These are phyloP conservation scores for Jaltomata sinuosa DNA, from an alignment of 257 asterid genomes.

Conservation along the genomic window DNA sequence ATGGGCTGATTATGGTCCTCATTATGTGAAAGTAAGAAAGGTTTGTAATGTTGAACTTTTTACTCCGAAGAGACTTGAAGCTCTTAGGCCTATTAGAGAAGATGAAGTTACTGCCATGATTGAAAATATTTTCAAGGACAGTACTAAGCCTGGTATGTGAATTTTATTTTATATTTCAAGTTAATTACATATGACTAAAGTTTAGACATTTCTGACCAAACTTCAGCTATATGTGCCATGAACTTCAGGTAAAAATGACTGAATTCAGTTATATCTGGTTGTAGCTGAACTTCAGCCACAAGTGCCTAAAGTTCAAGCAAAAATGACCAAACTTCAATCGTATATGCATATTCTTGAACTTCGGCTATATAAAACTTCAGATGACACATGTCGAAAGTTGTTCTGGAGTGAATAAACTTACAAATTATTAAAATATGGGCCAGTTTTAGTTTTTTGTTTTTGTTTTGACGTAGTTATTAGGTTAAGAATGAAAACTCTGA, in stretches of 20 bases:
- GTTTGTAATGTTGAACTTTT: slow-evolving; percentile 76
- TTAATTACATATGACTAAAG: not conserved
- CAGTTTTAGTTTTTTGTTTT: too few relatives aligned
- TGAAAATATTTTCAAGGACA: slow-evolving; percentile 48
- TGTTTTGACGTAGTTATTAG: not conserved
- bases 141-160: slow-evolving; percentile 12
- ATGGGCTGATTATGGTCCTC: slow-evolving; percentile 92
- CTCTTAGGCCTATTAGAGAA: slow-evolving; percentile 67
- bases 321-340: not conserved
- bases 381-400: not conserved
- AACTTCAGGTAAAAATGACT: not conserved
- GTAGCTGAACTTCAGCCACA: not conserved
- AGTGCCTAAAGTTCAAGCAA: not conserved
- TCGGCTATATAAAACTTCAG: not conserved
- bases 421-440: too few relatives aligned
- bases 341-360: not conserved
- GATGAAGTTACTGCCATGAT: slow-evolving; percentile 85
- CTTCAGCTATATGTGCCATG: not conserved
- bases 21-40: slow-evolving; percentile 77
- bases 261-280: not conserved
- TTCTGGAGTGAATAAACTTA: not conserved
- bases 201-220: not conserved
- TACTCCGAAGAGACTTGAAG: slow-evolving; percentile 61
- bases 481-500: not conserved
- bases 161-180: not conserved